phyloP scores from a whole-genome alignment of 2,329 filamentous ascomycete species.

The Elsinoe australis region DNA sequence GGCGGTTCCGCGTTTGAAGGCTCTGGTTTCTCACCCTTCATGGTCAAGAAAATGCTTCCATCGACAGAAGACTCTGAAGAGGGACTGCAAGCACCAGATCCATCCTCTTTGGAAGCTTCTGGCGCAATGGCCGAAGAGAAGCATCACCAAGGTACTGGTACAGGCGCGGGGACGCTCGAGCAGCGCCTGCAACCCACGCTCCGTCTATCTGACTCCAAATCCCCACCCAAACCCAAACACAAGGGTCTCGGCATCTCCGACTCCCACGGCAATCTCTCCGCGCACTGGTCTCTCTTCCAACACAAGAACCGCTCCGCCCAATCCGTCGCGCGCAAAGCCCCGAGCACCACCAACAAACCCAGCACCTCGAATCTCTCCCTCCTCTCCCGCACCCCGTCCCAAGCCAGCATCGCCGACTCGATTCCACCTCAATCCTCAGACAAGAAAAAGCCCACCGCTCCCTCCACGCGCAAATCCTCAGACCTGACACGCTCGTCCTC shows the following conservation, averaged over 20 bases:
- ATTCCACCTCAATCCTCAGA: slow-evolving; percentile 22
- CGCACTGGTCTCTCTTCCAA: slow-evolving; percentile 39
- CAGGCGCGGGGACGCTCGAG: slow-evolving; percentile 67
- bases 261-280: slow-evolving; percentile 26
- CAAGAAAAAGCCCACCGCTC: slow-evolving; percentile 22
- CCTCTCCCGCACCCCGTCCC: slow-evolving; percentile 28
- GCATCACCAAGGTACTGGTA: slow-evolving; percentile 47
- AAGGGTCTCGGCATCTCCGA: slow-evolving; percentile 29
- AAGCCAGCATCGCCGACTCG: slow-evolving; percentile 24
- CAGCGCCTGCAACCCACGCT: slow-evolving; percentile 76
- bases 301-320: slow-evolving; percentile 29
- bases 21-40: slow-evolving; percentile 56
- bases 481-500: slow-evolving; percentile 33
- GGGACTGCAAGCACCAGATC: slow-evolving; percentile 2
- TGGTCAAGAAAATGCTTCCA: slow-evolving; percentile 47
- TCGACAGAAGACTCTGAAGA: slow-evolving; percentile 43
- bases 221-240: slow-evolving; percentile 24
- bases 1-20: slow-evolving; percentile 44
- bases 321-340: slow-evolving; percentile 20
- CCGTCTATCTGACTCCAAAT: slow-evolving; percentile 41
- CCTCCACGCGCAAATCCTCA: slow-evolving; percentile 28
- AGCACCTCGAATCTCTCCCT: slow-evolving; percentile 23
- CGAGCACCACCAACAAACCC: slow-evolving; percentile 23
- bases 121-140: slow-evolving; percentile 34
- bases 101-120: neutral